These are phyloP conservation scores for Leucocoprinus birnbaumii DNA, from an alignment of 768 basidiomycete species.

Conservation along the genomic window DNA sequence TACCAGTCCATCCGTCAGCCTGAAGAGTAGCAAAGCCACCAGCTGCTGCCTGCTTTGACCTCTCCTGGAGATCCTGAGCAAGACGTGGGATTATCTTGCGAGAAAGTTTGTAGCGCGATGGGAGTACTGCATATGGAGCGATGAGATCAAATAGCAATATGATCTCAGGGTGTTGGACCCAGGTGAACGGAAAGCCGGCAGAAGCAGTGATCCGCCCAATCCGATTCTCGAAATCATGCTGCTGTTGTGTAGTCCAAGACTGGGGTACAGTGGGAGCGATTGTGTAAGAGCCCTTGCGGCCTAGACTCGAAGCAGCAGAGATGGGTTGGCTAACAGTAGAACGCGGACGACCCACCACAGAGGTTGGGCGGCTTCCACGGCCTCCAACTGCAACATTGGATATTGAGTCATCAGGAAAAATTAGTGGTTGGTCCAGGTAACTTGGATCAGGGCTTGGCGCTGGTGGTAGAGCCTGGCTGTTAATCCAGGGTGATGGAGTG, in stretches of 20 bases:
- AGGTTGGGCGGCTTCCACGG: too few relatives aligned
- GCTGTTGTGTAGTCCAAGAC: not conserved
- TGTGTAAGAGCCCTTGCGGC: too few relatives aligned
- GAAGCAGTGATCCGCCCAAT: slow-evolving; percentile 28
- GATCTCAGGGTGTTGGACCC: slow-evolving; percentile 35
- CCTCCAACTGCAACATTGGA: too few relatives aligned
- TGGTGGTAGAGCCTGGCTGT: too few relatives aligned
- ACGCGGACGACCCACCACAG: too few relatives aligned
- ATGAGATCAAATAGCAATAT: slow-evolving; percentile 26
- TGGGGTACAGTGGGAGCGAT: too few relatives aligned
- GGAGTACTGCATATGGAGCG: slow-evolving; percentile 23
- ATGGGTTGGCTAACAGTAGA: too few relatives aligned
- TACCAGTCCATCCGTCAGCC: slow-evolving; percentile 33
- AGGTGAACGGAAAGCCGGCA: slow-evolving; percentile 28
- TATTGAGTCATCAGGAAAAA: too few relatives aligned
- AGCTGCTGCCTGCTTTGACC: not conserved
- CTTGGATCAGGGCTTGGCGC: too few relatives aligned
- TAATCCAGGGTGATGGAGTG: too few relatives aligned
- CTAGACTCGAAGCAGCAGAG: too few relatives aligned
- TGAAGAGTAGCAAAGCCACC: slow-evolving; percentile 24
- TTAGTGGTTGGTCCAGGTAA: too few relatives aligned
- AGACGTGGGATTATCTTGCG: slow-evolving; percentile 19
- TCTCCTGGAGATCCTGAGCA: not conserved
- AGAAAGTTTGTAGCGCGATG: slow-evolving; percentile 21
- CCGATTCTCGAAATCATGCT: slow-evolving; percentile 21